Base-by-base conservation (phyloP, 139 green algal species). In the Diplosphaera chodatii region DNA sequence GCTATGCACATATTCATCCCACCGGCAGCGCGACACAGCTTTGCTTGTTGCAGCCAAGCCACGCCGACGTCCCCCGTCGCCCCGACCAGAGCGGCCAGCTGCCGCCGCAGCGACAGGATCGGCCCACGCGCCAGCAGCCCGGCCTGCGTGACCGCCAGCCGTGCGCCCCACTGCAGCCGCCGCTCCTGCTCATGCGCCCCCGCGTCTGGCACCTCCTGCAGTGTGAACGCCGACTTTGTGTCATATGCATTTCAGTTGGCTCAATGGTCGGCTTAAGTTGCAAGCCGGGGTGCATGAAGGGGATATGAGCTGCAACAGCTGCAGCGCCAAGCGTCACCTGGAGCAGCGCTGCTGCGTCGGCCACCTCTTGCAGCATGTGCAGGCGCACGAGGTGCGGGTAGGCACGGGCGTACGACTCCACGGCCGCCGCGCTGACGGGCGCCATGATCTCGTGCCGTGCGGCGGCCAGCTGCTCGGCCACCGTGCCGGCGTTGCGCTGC, bases 371-470 rank as follows among this genome's bases (percentile, higher is more conserved):
- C 65, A 98, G 80, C 81, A 95, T 90, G 79, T 97, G 90, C 32
- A 98, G 87, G 64, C 87, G 83, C 5, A 94, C 74, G 2, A 98
- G 73, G 59, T 89, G 71, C 0, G 93, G 90, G 83, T 98, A 97
- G 1, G 93, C 93, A 0, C 94, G 84, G 18, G 63, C 70, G 75
- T 98, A 95, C 28, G 84, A 91, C 84, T 98, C 94, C 80, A 90
- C 92, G 67, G 74, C 82, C 32, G 85, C 90, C 0, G 90, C 90
- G 48, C 82, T 82, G 32, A 98, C 87, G 48, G 90, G 78, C 0
- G 75, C 80, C 78, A 96, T 87, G 34, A 90, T 74, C 22, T 86
- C 87, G 4, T 70, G 48, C 0, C 89, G 79, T 0, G 81, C 82
- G 28, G 68, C 66, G 10, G 69, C 41, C 55, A 96, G 73, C 8